Evolutionary conservation across 139 green algal species (phyloP), one percentile per base, ranked within the genome.

Genomic region (Bryopsis sp.): DNA sequence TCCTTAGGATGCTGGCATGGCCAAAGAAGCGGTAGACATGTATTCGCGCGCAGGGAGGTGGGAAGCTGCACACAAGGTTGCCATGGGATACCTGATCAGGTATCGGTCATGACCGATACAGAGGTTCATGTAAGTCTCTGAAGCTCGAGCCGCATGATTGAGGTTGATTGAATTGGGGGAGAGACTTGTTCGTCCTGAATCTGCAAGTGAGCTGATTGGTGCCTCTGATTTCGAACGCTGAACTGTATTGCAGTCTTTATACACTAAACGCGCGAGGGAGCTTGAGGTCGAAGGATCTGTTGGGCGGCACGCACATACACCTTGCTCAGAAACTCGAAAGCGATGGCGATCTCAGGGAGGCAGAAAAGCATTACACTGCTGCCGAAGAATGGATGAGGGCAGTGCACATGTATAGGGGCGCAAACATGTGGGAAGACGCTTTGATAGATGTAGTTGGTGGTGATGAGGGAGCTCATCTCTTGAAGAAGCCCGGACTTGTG

Each of bases 321-420:
- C 32, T 81, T 33, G 83, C 72, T 24, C 72, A 89, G 74, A 58
- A 85, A 63, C 74, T 91, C 47, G 82, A 90, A 74, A 72, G 54
- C 3, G 83, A 88, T 50, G 79, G 81, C 31, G 78, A 78, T 62
- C 71, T 84, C 64, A 74, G 72, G 7, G 78, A 94, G 69, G 88
- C 88, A 0, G 88, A 95, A 78, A 76, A 82, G 60, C 84, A 92
- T 76, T 95, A 85, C 75, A 73, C 80, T 34, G 85, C 90, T 47
- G 85, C 76, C 47, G 82, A 84, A 76, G 80, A 92, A 64, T 95
- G 88, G 88, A 92, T 90, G 78, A 73, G 43, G 15, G 85, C 81
- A 1, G 85, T 92, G 68, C 79, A 90, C 57, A 93, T 93, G 88
- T 93, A 91, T 78, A 71, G 79, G 3, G 37, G 58, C 32, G 37